These are phyloP conservation scores for Quercus rubra DNA, from an alignment of 306 rosid genomes.

Conservation along the genomic window DNA sequence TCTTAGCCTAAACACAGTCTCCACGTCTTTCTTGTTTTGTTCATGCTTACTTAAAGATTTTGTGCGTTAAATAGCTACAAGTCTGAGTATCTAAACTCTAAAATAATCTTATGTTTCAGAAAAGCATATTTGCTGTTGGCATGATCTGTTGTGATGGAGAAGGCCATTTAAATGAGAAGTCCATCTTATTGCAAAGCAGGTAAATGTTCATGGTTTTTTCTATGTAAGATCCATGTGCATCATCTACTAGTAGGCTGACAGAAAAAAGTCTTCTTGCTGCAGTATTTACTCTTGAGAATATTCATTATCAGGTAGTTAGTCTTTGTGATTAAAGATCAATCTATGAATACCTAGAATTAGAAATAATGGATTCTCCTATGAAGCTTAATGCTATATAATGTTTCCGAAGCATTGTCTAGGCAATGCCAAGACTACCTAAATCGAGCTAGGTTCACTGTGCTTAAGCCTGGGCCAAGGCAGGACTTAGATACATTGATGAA, in stretches of 20 bases:
- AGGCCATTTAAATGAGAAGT: constrained; percentile 87
- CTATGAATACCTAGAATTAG: not conserved
- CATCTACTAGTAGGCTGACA: not conserved
- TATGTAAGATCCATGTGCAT: not conserved
- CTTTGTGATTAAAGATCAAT: not conserved
- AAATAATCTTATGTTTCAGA: constrained; percentile 48
- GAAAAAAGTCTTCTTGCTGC: not conserved
- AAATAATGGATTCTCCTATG: not conserved
- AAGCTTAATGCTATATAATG: not conserved
- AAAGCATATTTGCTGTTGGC: constrained; percentile 79
- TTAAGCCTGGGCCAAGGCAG: constrained; percentile 1
- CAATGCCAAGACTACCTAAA: not conserved
- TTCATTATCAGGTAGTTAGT: not conserved
- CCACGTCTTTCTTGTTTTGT: constrained; percentile 6
- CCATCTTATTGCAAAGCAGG: constrained; percentile 91
- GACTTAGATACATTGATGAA: not conserved
- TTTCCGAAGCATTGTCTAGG: not conserved
- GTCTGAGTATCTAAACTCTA: constrained; percentile 24
- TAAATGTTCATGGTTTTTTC: constrained; percentile 19
- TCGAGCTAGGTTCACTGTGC: not conserved
- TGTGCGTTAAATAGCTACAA: constrained; percentile 1
- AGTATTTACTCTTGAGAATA: not conserved
- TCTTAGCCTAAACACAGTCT: not conserved
- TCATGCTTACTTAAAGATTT: constrained; percentile 1
- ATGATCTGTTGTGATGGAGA: constrained; percentile 90